phyloP scores from a whole-genome alignment of 129 eudicot species.

The Helianthus annuus region DNA sequence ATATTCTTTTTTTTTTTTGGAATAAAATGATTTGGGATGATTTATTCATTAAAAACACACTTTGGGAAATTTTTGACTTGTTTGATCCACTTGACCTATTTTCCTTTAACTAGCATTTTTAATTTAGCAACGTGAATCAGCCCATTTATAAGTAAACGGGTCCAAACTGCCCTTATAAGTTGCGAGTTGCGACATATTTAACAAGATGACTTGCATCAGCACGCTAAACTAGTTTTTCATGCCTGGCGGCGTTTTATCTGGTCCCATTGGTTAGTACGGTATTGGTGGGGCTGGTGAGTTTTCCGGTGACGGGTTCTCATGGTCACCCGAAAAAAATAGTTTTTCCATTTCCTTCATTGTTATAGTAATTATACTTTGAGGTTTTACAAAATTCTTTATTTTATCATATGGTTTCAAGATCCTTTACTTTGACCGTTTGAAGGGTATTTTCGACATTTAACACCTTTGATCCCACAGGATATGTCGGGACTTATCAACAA shows the following conservation, averaged over 20 bases:
- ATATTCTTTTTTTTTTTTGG: background rate
- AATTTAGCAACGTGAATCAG: background rate
- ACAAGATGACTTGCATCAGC: background rate
- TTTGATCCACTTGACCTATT: conserved; percentile 1
- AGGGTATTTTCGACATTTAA: background rate
- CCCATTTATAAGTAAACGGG: background rate
- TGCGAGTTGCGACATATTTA: background rate
- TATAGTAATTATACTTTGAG: too few species aligned
- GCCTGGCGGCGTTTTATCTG: too few species aligned
- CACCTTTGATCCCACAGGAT: conserved; percentile 53
- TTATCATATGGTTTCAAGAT: conserved; percentile 4
- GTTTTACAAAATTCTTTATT: background rate
- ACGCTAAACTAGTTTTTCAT: background rate
- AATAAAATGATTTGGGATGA: background rate
- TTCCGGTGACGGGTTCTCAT: too few species aligned
- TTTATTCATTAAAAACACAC: background rate
- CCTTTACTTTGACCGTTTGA: conserved; percentile 3
- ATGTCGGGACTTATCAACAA: conserved; percentile 93
- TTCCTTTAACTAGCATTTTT: background rate
- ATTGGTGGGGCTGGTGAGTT: too few species aligned
- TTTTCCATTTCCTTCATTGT: too few species aligned
- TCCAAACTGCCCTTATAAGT: background rate
- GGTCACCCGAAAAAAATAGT: too few species aligned
- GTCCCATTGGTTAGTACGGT: too few species aligned
- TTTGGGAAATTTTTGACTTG: background rate